Evolutionary conservation across 1,284 basidiomycete species (phyloP), one percentile per base, ranked within the genome.

Genomic region (Pholiota adiposa): DNA sequence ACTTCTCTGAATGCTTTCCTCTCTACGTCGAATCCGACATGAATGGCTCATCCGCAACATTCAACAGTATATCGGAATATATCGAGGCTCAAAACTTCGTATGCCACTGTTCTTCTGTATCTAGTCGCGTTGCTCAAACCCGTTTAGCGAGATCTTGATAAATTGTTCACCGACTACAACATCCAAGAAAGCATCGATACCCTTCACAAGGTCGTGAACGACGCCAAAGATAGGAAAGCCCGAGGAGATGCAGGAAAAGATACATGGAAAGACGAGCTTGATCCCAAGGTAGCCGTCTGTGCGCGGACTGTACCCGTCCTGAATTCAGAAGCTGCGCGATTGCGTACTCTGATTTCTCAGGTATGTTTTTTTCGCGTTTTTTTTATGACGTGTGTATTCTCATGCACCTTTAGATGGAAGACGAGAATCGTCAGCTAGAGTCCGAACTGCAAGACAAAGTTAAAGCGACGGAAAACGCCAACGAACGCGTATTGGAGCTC

Each of bases 1-100:
- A 92, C 69, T 92, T 92, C 64, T 77, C 83, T 4, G 87, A 90
- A 74, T 92, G 90, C 69, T 92, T 92, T 67, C 80, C 89, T 16
- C 73, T 86, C 25, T 90, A 87, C 75, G 88, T 86, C 48, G 86
- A 90, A 64, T 88, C 90, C 65, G 85, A 90, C 63, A 87, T 86
- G 46, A 85, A 88, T 57, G 84, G 86, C 18, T 84, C 89, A 4
- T 80, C 83, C 29, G 83, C 82, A 2, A 84, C 88, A 4, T 90
- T 84, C 69, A 85, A 86, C 55, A 84, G 83, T 11, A 83, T 92
- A 19, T 84, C 87, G 2, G 77, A 83, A 61, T 88, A 89, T 58
- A 88, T 90, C 67, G 88, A 92, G 63, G 79, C 82, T 5, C 79
- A 84, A 54, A 87, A 84, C 53, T 80, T 84, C 57, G 89, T 90